Conservation (phyloP, 169 alveolate genomes). For the Eimeria mitis region DNA sequence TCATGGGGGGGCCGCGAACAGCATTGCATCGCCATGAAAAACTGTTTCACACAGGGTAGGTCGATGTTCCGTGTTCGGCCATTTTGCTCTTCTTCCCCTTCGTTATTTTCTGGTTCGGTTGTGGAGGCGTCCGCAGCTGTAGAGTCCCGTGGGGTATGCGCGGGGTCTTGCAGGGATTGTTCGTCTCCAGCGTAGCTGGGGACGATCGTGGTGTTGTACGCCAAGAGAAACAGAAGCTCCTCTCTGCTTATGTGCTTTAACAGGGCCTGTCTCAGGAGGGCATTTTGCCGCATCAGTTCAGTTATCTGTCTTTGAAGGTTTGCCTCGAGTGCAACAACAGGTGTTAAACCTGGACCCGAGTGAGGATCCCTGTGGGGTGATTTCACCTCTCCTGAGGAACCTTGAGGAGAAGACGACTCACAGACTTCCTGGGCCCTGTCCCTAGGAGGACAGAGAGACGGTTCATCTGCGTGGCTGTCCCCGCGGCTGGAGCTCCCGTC, state of each 20-base stretch:
- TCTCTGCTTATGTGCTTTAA: neutral
- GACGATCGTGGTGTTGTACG: neutral
- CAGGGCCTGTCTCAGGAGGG: conserved; percentile 25
- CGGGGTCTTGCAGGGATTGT: neutral
- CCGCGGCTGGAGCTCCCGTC: neutral
- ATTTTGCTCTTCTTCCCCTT: neutral
- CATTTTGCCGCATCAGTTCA: conserved; percentile 4
- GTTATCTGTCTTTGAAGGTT: neutral
- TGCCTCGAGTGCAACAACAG: neutral
- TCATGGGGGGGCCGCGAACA: conserved; percentile 5
- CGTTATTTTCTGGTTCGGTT: neutral
- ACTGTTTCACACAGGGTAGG: conserved; percentile 29
- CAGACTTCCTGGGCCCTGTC: neutral
- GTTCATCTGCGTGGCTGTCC: neutral
- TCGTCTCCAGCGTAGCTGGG: neutral
- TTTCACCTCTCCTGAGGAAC: neutral
- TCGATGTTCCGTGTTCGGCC: neutral
- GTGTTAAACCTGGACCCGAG: neutral
- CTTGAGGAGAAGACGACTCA: neutral
- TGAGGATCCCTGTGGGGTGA: neutral
- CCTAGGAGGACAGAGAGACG: neutral
- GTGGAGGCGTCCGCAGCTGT: neutral
- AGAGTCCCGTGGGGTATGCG: neutral
- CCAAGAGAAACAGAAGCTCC: conserved; percentile 35
- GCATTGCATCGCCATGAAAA: conserved; percentile 21